Base-by-base conservation (phyloP, 2,329 filamentous ascomycete species). In the Fusarium vanettenii region DNA sequence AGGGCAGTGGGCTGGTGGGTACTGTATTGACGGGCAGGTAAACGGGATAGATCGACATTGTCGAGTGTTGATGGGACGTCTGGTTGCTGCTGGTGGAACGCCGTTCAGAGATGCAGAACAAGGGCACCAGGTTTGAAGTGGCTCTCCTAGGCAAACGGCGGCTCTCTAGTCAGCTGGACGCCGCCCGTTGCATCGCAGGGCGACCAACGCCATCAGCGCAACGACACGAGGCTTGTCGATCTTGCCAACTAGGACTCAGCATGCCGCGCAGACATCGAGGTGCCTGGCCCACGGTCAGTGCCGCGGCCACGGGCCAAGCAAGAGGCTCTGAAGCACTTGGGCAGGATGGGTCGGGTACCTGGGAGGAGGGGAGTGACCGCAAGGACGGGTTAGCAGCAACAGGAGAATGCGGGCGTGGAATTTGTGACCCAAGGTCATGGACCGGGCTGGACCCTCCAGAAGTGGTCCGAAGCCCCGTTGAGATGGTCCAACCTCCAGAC, bases 11-110 rank as follows among this genome's bases (percentile, higher is more conserved):
- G 64, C 25, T 64, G 66, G 66, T 67, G 69, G 67, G 64, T 66
- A 67, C 33, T 50, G 64, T 66, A 67, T 39, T 50, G 39, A 41
- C 41, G 64, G 57, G 22, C 56, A 39, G 35, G 35, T 31, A 78
- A 69, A 60, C 41, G 60, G 76, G 63, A 74, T 66, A 64, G 73
- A 78, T 79, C 76, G 63, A 69, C 73, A 62, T 67, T 74, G 35
- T 63, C 27, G 41, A 64, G 60, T 62, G 50, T 68, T 70, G 62
- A 73, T 57, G 61, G 61, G 67, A 64, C 69, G 60, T 72, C 66
- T 64, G 16, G 39, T 35, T 63, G 66, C 60, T 75, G 60, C 37
- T 60, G 33, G 59, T 62, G 59, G 29, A 69, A 50, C 57, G 35
- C n/a, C 29, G 29, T 56, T 60, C 33, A 68, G 43, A 64, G 52